Base-by-base conservation (phyloP, 2,329 filamentous ascomycete species). In the Colletotrichum tabaci region DNA sequence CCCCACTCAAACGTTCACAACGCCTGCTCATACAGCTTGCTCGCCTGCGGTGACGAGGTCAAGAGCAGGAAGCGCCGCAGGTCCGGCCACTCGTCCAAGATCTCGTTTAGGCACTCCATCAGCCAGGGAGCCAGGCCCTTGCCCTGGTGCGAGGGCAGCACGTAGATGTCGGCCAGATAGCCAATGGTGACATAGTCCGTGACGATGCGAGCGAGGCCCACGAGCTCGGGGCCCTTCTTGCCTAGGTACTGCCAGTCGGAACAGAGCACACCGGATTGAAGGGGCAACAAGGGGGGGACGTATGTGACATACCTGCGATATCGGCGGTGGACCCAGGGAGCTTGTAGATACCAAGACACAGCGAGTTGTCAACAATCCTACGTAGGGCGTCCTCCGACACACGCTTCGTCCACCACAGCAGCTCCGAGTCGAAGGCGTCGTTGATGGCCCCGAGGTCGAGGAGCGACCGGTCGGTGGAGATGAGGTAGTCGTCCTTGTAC, bases 81-180 rank as follows among this genome's bases (percentile, higher is more conserved):
- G 73, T 87, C 80, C 1, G 89, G 87, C 86, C 92, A 89, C 40
- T 83, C 83, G 26, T 84, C 80, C 47, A 90, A 77, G 3, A 87
- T 79, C 75, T 92, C 89, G 74, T 89, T 86, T 69, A 92, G 80
- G 74, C 88, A 90, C 6, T 83, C 79, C 78, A 93, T 87, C 77
- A 94, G 80, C 90, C 91, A 94, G 53, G 83, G 87, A 3, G 89
- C 92, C 1, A 94, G 83, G 0, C 92, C 91, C 12, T 85, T 82
- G 5, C 88, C 86, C 77, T 92, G 90, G 75, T 90, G 88, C 49
- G 87, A 84, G 0, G 87, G 83, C 3, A 89, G 78, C 26, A 94
- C 83, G 78, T 92, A 94, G 23, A 93, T 89, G 76, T 94, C 92
- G 35, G 91, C 92, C 65, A 85, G 81, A 70, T 75, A 75, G 21